Base-by-base conservation (phyloP, 441 rosid genomes). In the Pelargonium fulgidum region DNA sequence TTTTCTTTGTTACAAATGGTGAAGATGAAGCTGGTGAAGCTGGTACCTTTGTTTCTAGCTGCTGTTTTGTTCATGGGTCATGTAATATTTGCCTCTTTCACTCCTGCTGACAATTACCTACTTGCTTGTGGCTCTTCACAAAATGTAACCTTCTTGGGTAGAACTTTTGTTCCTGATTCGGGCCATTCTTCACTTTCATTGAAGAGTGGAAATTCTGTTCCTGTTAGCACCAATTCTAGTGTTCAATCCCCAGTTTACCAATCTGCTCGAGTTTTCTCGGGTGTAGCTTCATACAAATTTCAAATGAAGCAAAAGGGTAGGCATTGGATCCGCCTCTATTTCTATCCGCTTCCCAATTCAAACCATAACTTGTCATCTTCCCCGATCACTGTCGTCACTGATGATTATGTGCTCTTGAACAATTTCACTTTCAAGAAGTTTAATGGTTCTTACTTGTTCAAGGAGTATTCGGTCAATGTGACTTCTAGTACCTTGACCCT, bases 281-380 rank as follows among this genome's bases (percentile, higher is more conserved):
- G 83, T 29, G 62, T 79, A 75, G 83, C 93, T 71, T 88, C 97
- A 11, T 93, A 93, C 79, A 75, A 84, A 52, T 91, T 93, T 67
- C 69, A 85, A 54, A 87, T 93, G 73, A 69, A 80, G 70, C 73
- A 82, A 72, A 71, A 78, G 65, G 98, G 98, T 3, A 86, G 89
- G 79, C 98, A 91, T 82, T 93, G 99, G 99, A 72, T 93, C 86
- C 96, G 99, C 70, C 96, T 93, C 42, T 91, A 91, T 73, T 93
- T 93, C 71, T 82, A 77, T 62, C 95, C 96, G 22, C 24, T 88
- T 72, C 82, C 85, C 19, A 84, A 65, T 73, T 80, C 92, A 0
- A 78, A 74, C 70, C 85, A 82, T 39, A 82, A 87, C 81, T 74
- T 93, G 81, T 68, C 68, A 39, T 78, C 91, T 56, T 89, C 90